These are phyloP conservation scores for Neopestalotiopsis clavispora DNA, from an alignment of 2,329 filamentous ascomycete species.

Conservation along the genomic window DNA sequence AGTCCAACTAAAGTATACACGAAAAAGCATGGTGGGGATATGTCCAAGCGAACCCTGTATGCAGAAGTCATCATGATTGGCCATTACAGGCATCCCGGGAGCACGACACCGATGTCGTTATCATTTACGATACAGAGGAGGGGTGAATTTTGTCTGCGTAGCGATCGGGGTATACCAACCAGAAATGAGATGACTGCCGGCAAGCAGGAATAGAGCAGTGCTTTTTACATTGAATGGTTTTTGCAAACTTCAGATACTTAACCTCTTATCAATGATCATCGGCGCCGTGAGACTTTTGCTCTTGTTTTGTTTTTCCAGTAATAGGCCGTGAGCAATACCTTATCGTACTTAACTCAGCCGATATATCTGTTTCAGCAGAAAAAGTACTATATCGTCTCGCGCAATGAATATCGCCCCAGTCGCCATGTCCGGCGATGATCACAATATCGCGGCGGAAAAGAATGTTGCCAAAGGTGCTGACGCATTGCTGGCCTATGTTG, in stretches of 20 bases:
- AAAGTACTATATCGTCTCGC: neutral
- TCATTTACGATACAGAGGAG: neutral
- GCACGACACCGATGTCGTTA: slow-evolving; percentile 12
- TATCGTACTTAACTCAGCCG: too few relatives aligned
- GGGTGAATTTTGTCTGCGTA: neutral
- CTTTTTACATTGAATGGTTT: too few relatives aligned
- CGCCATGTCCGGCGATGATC: neutral
- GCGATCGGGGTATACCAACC: too few relatives aligned
- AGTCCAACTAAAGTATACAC: too few relatives aligned
- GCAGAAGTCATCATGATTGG: neutral
- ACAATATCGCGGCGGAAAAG: neutral
- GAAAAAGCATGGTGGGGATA: neutral
- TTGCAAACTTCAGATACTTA: neutral
- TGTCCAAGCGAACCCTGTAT: slow-evolving; percentile 3
- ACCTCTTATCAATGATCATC: neutral
- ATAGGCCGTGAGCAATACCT: neutral
- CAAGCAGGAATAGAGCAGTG: neutral
- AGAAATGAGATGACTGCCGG: neutral
- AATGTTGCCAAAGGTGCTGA: neutral
- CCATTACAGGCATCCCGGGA: neutral
- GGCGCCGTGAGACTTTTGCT: too few relatives aligned
- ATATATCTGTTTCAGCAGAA: neutral
- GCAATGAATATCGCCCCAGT: neutral
- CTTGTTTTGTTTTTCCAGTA: neutral
- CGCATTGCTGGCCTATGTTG: slow-evolving; percentile 3